Evolutionary conservation across 441 rosid species (phyloP).

Genomic region (Manihot esculenta): DNA sequence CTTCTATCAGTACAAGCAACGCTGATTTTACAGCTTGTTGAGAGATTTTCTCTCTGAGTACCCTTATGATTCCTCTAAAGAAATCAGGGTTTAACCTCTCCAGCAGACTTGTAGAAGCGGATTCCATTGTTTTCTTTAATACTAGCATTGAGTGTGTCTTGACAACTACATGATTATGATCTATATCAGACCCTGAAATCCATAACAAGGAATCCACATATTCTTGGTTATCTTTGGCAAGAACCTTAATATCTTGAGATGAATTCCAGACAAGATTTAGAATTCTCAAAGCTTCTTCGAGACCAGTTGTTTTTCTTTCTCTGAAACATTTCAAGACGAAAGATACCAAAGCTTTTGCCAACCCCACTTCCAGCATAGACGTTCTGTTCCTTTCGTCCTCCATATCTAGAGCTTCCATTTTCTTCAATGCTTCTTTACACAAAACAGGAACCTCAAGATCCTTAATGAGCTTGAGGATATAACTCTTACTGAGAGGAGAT

Average conservation of each 20-base stretch:
- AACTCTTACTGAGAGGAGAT: constrained; percentile 26
- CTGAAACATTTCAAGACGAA: constrained; percentile 28
- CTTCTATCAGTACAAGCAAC: constrained; percentile 34
- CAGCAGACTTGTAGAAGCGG: constrained; percentile 13
- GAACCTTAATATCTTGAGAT: constrained; percentile 28
- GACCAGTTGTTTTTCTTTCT: constrained; percentile 18
- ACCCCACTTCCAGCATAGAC: constrained; percentile 37
- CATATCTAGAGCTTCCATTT: constrained; percentile 32
- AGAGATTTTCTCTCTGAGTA: constrained; percentile 26
- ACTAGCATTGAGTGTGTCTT: constrained; percentile 31
- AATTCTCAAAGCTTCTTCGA: constrained; percentile 39
- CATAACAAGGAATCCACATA: constrained; percentile 40
- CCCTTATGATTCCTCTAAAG: constrained; percentile 26
- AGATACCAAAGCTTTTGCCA: constrained; percentile 24
- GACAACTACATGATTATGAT: constrained; percentile 10
- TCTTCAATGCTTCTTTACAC: constrained; percentile 18
- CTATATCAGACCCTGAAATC: constrained; percentile 20
- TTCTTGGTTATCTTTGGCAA: constrained; percentile 28
- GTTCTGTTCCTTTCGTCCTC: constrained; percentile 35
- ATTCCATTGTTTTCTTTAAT: constrained; percentile 26
- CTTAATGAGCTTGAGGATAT: constrained; percentile 28
- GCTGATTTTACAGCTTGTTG: constrained; percentile 42
- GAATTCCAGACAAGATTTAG: constrained; percentile 33
- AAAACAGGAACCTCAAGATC: constrained; percentile 27
- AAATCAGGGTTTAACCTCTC: constrained; percentile 36